phyloP scores from a whole-genome alignment of 225 moss, liverwort and hornwort genomes.

The Pseudoscleropodium purum region DNA sequence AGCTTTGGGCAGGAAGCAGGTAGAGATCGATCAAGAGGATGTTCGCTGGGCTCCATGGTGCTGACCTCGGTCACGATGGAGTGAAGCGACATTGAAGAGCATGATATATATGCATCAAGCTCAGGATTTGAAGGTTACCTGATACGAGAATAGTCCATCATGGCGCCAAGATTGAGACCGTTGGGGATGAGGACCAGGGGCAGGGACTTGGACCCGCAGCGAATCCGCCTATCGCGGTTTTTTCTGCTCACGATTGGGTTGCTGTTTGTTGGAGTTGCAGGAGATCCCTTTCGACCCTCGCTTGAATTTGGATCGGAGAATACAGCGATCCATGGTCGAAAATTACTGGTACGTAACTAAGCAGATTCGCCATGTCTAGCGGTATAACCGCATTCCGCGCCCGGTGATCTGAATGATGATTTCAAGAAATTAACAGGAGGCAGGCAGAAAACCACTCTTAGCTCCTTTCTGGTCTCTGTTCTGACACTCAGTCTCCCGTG shows the following conservation, averaged over 20 bases:
- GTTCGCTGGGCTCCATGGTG: neutral
- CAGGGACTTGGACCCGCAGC: neutral
- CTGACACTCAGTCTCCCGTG: neutral
- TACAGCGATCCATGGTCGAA: neutral
- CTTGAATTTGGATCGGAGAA: neutral
- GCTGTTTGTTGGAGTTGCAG: neutral
- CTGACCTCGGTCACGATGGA: neutral
- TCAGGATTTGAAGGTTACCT: neutral
- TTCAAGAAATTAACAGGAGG: neutral
- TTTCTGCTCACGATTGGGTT: slow-evolving; percentile 3
- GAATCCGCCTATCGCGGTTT: neutral
- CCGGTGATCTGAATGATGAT: neutral
- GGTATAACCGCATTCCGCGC: neutral
- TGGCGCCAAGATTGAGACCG: neutral
- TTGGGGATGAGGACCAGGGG: neutral
- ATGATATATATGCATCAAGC: neutral
- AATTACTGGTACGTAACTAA: slow-evolving; percentile 11
- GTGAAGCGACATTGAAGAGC: neutral
- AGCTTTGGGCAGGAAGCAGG: neutral
- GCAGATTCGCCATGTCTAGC: neutral
- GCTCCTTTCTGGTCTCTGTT: neutral
- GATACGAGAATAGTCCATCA: neutral
- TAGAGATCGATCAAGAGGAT: neutral
- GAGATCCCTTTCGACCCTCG: neutral
- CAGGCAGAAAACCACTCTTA: neutral